Evolutionary conservation across 495 filamentous ascomycete genomes (phyloP).

Genomic region (Penicillium soppii): DNA sequence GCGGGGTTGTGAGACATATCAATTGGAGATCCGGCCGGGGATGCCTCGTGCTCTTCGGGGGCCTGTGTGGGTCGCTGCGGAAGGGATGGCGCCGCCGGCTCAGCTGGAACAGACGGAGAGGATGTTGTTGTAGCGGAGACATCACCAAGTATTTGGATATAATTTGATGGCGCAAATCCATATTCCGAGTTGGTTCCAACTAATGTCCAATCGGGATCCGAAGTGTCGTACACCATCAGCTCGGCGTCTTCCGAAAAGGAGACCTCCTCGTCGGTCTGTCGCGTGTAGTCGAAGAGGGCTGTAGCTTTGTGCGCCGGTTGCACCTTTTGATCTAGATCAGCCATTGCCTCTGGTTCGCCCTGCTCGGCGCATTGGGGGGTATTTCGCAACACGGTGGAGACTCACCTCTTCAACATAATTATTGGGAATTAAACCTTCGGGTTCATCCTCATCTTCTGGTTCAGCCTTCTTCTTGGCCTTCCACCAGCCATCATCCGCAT

Average conservation of each 20-base stretch:
- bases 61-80: constrained; percentile 35
- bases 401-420: constrained; percentile 97
- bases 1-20: constrained; percentile 60
- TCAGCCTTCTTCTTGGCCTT: constrained; percentile 95
- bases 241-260: constrained; percentile 89
- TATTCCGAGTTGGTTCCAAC: constrained; percentile 82
- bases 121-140: constrained; percentile 20
- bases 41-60: constrained; percentile 24
- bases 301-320: constrained; percentile 71
- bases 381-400: background rate
- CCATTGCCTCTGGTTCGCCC: background rate
- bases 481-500: constrained; percentile 92
- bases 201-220: constrained; percentile 95
- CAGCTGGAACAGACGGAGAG: constrained; percentile 24
- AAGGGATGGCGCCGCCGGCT: constrained; percentile 37
- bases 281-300: constrained; percentile 92
- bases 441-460: constrained; percentile 91
- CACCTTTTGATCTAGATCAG: constrained; percentile 50
- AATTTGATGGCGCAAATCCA: constrained; percentile 96
- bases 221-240: constrained; percentile 81
- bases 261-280: constrained; percentile 96
- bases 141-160: constrained; percentile 69
- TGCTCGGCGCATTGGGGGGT: background rate
- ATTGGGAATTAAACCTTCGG: constrained; percentile 86
- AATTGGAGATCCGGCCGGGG: constrained; percentile 26